Evolutionary conservation across 1,139 yeast genomes (phyloP), one percentile per base, ranked within the genome.

Genomic region (Suhomyces yuchorum): DNA sequence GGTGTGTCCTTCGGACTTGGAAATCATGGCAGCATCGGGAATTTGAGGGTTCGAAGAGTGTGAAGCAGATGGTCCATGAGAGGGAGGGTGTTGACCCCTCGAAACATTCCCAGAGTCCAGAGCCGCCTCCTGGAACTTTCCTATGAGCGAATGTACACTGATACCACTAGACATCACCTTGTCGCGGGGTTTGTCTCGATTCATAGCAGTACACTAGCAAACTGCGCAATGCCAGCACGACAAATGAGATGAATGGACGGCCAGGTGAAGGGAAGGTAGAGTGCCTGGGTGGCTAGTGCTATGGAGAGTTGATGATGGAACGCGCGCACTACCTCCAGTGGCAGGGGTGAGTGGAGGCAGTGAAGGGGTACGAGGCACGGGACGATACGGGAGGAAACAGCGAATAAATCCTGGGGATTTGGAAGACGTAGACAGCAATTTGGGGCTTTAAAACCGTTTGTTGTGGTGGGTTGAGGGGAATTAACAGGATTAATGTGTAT

Each of bases 121-220:
- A 26, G 38, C 28, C 35, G 36, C 37, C 28, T 38, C 48, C 35
- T 40, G 51, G 37, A 51, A 52, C 49, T 50, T 54, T 41, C 52
- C 57, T 23, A 56, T 53, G 48, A 55, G 57, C 28, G 57, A 52
- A 42, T 56, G 57, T 42, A 55, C 57, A 39, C 53, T 55, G 53
- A 56, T 51, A 28, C 50, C 50, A 32, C 43, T 44, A 42, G 39
- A 26, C 34, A 24, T 23, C 38, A 18, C 37, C 37, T 38, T 42
- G 40, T 43, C 45, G 32, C 40, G 46, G 35, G 44, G 30, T 35
- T 34, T 37, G 37, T 47, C 47, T 37, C 42, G 46, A 40, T 34
- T 44, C 50, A 47, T 47, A 23, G 39, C 26, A 12, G 33, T 33
- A 22, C 11, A 17, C 23, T 35, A 20, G 38, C 38, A 35, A 24